A percentile compares a stretch with the other conserved stretches of the same genome.
phyloP scores from a whole-genome alignment of 139 green algal genomes.

The Chlamydomonas urium region DNA sequence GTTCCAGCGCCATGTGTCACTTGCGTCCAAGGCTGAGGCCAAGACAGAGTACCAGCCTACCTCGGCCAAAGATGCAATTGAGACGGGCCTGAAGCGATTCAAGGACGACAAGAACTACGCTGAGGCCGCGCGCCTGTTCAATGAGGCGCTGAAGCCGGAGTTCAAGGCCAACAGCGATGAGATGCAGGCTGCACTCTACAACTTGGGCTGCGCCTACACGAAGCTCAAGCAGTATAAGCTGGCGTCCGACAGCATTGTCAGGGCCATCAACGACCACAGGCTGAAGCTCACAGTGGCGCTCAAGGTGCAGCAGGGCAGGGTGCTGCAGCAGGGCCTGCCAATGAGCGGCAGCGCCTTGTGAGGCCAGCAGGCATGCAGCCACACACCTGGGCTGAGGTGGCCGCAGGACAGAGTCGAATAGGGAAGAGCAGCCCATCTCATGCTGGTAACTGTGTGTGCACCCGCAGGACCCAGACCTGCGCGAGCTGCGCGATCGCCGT shows the following conservation, averaged over 20 bases:
- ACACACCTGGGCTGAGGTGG: background rate
- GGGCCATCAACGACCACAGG: conserved; percentile 75
- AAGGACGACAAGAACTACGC: conserved; percentile 31
- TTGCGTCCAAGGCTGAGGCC: background rate
- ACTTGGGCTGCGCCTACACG: conserved; percentile 79
- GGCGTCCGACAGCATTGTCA: conserved; percentile 63
- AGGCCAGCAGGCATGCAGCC: background rate
- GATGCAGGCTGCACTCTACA: conserved; percentile 85
- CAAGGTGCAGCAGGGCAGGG: too few species aligned
- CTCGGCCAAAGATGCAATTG: conserved; percentile 58
- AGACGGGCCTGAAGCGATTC: conserved; percentile 55
- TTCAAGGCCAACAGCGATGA: conserved; percentile 79
- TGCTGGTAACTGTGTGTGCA: too few species aligned
- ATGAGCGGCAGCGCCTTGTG: too few species aligned
- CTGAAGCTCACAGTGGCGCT: conserved; percentile 79
- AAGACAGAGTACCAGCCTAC: background rate
- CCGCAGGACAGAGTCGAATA: too few species aligned
- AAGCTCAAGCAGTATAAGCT: conserved; percentile 73
- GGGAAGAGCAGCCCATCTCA: too few species aligned
- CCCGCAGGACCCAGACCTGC: conserved; percentile 80
- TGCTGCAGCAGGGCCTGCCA: too few species aligned
- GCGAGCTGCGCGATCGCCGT: conserved; percentile 65
- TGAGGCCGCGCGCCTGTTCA: conserved; percentile 67
- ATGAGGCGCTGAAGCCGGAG: conserved; percentile 54
- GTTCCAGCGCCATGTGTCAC: too few species aligned